Evolutionary conservation across 192 early-diverging fungal genomes (phyloP), one percentile per base, ranked within the genome.

Genomic region (Coemansia reversa): DNA sequence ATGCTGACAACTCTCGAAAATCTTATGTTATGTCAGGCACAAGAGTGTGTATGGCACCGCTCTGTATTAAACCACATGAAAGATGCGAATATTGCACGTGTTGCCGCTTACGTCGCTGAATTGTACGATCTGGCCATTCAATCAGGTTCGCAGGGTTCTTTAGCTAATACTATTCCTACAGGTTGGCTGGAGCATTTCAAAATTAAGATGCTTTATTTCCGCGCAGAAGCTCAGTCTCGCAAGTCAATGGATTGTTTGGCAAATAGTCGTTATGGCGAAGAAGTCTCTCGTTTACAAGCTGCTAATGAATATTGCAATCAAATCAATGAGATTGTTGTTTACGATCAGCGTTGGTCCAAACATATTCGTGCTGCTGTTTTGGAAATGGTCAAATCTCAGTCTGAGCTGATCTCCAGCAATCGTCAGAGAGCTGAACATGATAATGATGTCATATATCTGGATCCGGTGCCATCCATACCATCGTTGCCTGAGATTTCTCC

Each of bases 11-110:
- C 89, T 1, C 73, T 87, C 1, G 83, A 87, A 18, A 85, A 87
- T 60, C 69, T 92, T n/a, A 95, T 93, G 91, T 81, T 96, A 3
- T 92, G 92, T 9, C 95, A 96, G 69, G 95, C 95, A 24, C 94
- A 96, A 66, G 95, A 96, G 73, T 94, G 92, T 63, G 92, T 90
- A 25, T 94, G 93, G 92, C 88, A 88, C 42, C 90, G 94, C 55
- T 91, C 93, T 4, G 88, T 92, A 6, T 62, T 86, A 68, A 92
- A 89, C 67, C 87, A 90, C 48, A 87, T 93, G 70, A 92, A 91
- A 62, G 88, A 94, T 60, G 86, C 82, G 2, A 84, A 86, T 6
- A 83, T 96, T 55, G 86, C 92, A 30, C 84, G 88, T 29, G 84
- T 97, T 20, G 93, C 94, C 16, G 67, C 67, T 22, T 84, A 92